Base-by-base conservation (phyloP, 1,284 basidiomycete species). In the Naganishia albida region DNA sequence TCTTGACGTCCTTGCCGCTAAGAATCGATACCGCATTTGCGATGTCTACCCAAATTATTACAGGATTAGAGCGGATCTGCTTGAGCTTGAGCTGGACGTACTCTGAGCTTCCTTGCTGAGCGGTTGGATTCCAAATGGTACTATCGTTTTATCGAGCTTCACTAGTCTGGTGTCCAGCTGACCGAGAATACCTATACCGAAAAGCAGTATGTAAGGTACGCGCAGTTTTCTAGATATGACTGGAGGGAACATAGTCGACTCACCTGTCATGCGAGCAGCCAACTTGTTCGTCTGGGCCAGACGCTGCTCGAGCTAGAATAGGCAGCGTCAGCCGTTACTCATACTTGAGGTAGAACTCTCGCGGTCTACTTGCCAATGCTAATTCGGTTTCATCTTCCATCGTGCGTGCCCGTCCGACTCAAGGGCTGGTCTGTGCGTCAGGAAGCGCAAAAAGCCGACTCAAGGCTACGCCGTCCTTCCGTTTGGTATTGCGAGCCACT, bases 371-470 rank as follows among this genome's bases (percentile, higher is more conserved):
- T 30, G 78, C 73, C 65, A 80, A 67, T 3, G 75, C 76, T 6
- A 80, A 68, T 66, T 80, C 77, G 13, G 77, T 76, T 63, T 77
- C 76, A 60, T 78, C 77, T 69, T 80, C 75, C 72, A 80, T 77
- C 28, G 1, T 46, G 43, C 28, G 4, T 7, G 26, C 18, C 16
- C 46, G 18, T n/a, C 3, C 7, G 28, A 30, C 7, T 20, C 34
- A 34, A 10, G 10, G 34, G 6, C 34, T 34, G n/a, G n/a, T 34
- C 34, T 34, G n/a, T n/a, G n/a, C 34, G 34, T 34, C 34, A 34
- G 34, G 34, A 34, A 10, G 10, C 34, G 34, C 6, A 10, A 34
- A 34, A 34, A 34, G 34, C 4, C 34, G 34, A 10, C 34, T 34
- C 6, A 34, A 6, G 34, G 4, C 10, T 4, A 4, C 34, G 34